Conservation (phyloP, 2,329 filamentous ascomycete genomes). For the Talaromyces rugulosus region DNA sequence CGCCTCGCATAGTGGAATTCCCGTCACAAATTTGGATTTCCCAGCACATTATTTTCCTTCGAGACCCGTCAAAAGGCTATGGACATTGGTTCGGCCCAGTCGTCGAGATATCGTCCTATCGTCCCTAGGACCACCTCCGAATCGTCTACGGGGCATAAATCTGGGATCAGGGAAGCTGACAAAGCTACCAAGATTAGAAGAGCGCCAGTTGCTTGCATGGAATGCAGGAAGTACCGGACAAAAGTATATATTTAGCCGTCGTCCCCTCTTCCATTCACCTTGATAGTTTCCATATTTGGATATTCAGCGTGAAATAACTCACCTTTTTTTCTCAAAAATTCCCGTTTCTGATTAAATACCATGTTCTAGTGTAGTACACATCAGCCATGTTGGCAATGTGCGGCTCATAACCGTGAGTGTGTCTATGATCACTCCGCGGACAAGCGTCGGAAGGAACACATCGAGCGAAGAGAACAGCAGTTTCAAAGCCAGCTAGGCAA, state of each 20-base stretch:
- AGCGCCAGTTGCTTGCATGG: neutral
- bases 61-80: neutral
- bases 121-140: neutral
- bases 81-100: neutral
- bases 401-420: conserved; percentile 28
- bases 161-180: neutral
- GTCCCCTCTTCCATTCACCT: neutral
- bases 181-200: neutral
- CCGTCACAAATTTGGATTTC: neutral
- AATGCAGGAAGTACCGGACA: neutral
- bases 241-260: neutral
- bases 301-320: neutral
- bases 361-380: conserved; percentile 25
- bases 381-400: conserved; percentile 29
- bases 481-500: neutral
- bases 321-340: neutral
- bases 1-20: neutral
- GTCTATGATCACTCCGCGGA: conserved; percentile 30
- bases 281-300: neutral
- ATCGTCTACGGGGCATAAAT: neutral
- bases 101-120: neutral
- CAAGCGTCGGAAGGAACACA: conserved; percentile 29
- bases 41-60: neutral
- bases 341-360: neutral
- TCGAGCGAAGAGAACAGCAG: neutral